Percentiles rank a stretch among this genome's conserved stretches.
Evolutionary conservation across 768 basidiomycete genomes (phyloP).

Genomic region (Mycena rosella): DNA sequence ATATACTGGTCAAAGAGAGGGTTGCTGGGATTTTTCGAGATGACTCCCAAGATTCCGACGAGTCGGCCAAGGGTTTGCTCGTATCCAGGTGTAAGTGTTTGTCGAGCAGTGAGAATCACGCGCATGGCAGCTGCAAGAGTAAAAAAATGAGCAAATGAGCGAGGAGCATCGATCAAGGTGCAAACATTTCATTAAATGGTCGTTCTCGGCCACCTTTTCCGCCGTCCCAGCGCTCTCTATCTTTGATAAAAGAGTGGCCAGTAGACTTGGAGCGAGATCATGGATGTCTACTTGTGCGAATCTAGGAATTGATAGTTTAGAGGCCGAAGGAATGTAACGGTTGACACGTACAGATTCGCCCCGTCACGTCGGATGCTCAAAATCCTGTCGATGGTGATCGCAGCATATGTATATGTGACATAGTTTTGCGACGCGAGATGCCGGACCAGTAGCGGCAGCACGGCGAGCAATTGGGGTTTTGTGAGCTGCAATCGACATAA

Average conservation of each 20-base stretch:
- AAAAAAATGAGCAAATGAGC: constrained; percentile 16
- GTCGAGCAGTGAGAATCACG: constrained; percentile 90
- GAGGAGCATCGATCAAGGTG: not conserved
- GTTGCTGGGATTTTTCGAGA: constrained; percentile 97
- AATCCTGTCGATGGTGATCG: constrained; percentile 97
- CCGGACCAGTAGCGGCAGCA: constrained; percentile 86
- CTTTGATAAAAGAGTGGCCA: constrained; percentile 79
- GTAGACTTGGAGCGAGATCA: constrained; percentile 80
- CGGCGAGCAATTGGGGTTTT: constrained; percentile 92
- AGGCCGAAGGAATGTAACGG: not conserved
- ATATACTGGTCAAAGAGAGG: constrained; percentile 98
- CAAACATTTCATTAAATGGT: constrained; percentile 94
- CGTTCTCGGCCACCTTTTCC: constrained; percentile 96
- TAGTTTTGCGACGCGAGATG: constrained; percentile 89
- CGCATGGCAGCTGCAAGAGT: constrained; percentile 85
- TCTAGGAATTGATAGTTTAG: constrained; percentile 54
- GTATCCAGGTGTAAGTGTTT: constrained; percentile 77
- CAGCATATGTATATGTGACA: constrained; percentile 96
- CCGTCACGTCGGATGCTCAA: constrained; percentile 88
- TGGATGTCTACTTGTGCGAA: constrained; percentile 91
- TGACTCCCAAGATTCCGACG: constrained; percentile 85
- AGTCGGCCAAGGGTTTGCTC: constrained; percentile 77
- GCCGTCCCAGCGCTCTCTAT: constrained; percentile 85
- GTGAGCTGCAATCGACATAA: constrained; percentile 69
- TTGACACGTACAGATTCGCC: constrained; percentile 73